Base-by-base conservation (phyloP, 768 basidiomycete species). In the Calvatia gigantea region DNA sequence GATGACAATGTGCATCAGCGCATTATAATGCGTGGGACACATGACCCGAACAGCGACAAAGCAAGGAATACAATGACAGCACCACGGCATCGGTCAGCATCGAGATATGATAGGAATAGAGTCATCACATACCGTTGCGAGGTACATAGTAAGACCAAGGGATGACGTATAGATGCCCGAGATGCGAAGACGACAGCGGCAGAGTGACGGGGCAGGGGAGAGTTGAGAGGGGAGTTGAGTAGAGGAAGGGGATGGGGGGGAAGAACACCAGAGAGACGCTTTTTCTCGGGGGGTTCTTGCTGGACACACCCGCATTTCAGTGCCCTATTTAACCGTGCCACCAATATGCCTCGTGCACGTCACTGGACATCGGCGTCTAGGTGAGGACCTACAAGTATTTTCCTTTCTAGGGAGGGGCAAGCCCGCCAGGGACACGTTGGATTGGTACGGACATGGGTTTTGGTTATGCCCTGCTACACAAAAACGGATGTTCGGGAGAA, bases 361-460 rank as follows among this genome's bases (percentile, higher is more conserved):
- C 38, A 29, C 27, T 8, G 4, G 44, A 38, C 21, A 7, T 27
- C 5, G 11, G 43, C 33, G 52, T 17, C 21, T 38, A 45, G 29
- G 25, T 11, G 27, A 25, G 54, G 54, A 32, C 54, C 27, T 21
- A 55, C 54, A 31, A 17, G 27, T 38, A 38, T 46, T 55, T 55
- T 12, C 54, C 54, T 31, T 55, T 45, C 19, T n/a, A 37, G 44
- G 54, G 8, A 41, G 17, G 44, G 11, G 45, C 45, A 38, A 28
- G 45, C 25, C 33, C 23, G 23, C 12, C 42, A 43, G 39, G 51
- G 39, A 19, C 32, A 14, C 21, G n/a, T 8, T 32, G 56, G 59
- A 60, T 60, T 60, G 59, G 59, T 41, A 35, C 59, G 59, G 59
- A 41, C 51, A 25, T 43, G 47, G 23, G 46, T 28, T 37, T 35